Base-by-base conservation (phyloP, 768 basidiomycete genomes). In the Asterophora lycoperdoides region DNA sequence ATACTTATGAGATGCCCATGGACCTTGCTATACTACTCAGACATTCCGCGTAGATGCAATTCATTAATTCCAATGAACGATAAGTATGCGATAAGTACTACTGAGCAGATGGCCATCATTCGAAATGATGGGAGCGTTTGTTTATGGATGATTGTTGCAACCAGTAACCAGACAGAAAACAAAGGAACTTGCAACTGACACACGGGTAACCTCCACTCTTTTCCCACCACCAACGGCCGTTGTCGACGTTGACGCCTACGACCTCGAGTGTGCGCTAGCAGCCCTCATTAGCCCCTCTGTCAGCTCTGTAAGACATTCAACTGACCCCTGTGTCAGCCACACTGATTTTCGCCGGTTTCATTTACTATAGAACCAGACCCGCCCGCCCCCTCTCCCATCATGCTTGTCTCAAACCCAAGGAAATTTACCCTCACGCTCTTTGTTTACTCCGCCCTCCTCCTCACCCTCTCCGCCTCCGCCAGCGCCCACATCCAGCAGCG, bases 391-490 rank as follows among this genome's bases (percentile, higher is more conserved):
- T 34, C 43, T 44, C 36, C 46, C 61, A 61, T 60, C 66, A 87
- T 84, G 83, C 69, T 75, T 60, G 57, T 69, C 56, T 67, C 71
- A 57, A 75, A 66, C 49, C 56, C 66, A 58, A 65, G 64, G 61
- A 71, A 68, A 58, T 60, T 79, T 61, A 68, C 73, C 56, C 69
- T 85, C 71, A 79, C 83, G 59, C 72, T 89, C 76, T 61, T 89
- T 77, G 70, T 81, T 61, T 78, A 67, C 64, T 56, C 81, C 60
- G 72, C 79, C 55, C 60, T 88, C 62, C 65, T 78, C 64, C 64
- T 84, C 63, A 68, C 74, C 49, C 64, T 73, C 53, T 68, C 74
- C 38, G 70, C 78, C 48, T 78, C 78, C 60, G 67, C 75, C 48
- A 62, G 71, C 51, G 66, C 69, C 53, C 67, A 65, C 26, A 56